These are phyloP conservation scores for Solanum okadae DNA, from an alignment of 257 asterid genomes.

Conservation along the genomic window DNA sequence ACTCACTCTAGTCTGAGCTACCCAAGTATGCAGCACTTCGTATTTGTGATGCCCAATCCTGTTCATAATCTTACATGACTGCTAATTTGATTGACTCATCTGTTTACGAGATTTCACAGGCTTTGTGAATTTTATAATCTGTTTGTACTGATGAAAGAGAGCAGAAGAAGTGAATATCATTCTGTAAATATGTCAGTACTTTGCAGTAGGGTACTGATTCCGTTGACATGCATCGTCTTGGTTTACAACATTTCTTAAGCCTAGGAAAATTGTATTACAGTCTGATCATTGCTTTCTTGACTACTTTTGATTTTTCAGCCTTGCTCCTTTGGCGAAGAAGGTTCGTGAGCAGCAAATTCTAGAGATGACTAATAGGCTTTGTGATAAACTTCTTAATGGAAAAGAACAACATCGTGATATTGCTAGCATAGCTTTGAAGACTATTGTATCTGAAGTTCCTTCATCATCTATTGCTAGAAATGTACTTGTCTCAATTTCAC, in stretches of 20 bases:
- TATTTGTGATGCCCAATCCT: neutral
- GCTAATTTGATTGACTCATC: neutral
- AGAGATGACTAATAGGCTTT: slow-evolving; percentile 85
- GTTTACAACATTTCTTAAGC: neutral
- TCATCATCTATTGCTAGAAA: slow-evolving; percentile 57
- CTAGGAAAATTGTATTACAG: neutral
- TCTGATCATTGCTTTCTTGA: slow-evolving; percentile 6
- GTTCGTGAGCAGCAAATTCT: slow-evolving; percentile 72
- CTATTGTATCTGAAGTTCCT: slow-evolving; percentile 97
- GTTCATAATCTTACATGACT: neutral
- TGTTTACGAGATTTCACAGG: neutral
- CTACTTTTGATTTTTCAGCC: slow-evolving; percentile 24
- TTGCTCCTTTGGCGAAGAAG: slow-evolving; percentile 92
- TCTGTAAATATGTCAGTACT: neutral
- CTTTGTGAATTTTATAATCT: neutral
- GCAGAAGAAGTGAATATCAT: neutral
- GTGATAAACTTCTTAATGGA: slow-evolving; percentile 89
- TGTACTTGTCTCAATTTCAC: slow-evolving; percentile 68
- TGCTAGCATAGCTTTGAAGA: slow-evolving; percentile 96
- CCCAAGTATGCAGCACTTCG: neutral
- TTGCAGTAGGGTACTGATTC: neutral
- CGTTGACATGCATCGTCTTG: neutral
- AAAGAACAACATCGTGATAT: slow-evolving; percentile 92
- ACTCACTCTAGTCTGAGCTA: neutral
- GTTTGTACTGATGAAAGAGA: neutral